Base-by-base conservation (phyloP, 768 basidiomycete species). In the Naganishia vishniacii region DNA sequence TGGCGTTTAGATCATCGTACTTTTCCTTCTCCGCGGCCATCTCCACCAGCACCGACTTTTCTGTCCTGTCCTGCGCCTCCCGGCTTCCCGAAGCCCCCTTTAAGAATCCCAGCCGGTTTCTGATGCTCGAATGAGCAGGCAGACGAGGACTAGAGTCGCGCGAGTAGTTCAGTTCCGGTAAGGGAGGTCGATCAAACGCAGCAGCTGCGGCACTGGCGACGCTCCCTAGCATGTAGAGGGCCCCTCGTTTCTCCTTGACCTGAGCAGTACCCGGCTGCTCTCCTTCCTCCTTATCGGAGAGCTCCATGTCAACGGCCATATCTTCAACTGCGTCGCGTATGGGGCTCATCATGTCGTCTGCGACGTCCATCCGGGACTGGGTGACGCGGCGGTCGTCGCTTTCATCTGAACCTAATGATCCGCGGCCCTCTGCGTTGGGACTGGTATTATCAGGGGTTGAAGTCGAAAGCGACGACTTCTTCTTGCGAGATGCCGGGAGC, bases 281-380 rank as follows among this genome's bases (percentile, higher is more conserved):
- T 32, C n/a, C n/a, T n/a, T 34, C 28, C 15, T 15, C 31, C 25
- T 26, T 15, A 3, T 56, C 53, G 6, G 34, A 34, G 3, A 56
- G n/a, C 37, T 56, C 53, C 53, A 56, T 56, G 23, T 56, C 53
- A 9, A 56, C 53, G 12, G 53, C 53, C 53, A 56, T 56, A 18
- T 56, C 53, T 34, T 56, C 53, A 2, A 41, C 53, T 1, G 53
- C 53, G 26, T 56, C 53, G 15, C 53, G 34, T 23, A 56, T 56
- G 34, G 53, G 53, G 13, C 53, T 56, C 53, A 40, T 56, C n/a
- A 37, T 34, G 13, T 56, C 53, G 11, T 40, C 53, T 37, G 20
- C 49, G 9, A 4, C 20, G n/a, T 23, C 25, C 7, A 26, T 31
- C 11, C 28, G 8, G 34, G 23, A 5, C 28, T 20, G 9, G 7